Evolutionary conservation across 192 early-diverging fungal species (phyloP), one percentile per base, ranked within the genome.

Genomic region (Cetraspora pellucida): DNA sequence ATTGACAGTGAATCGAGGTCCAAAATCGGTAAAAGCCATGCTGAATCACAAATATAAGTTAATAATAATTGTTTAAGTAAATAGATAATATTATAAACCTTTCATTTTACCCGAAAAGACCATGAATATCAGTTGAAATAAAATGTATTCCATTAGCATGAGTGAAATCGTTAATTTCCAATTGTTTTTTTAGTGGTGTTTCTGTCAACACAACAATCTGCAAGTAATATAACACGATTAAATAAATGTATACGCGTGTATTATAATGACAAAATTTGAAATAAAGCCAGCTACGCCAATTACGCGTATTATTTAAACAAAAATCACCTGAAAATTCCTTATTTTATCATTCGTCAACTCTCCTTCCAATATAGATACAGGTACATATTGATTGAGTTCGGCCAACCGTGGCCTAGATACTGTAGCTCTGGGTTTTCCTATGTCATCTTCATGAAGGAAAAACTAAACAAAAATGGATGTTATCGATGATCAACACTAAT

Each of bases 371-470:
- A 96, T 90, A 63, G 90, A 87, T 7, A 98, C 95, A 10, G 98
- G 98, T 13, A 98, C 97, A 84, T 99, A 99, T 79, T 90, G 88
- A 85, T 99, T 99, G 55, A 99, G 87, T 85, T 99, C 98, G 28
- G 93, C 94, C 43, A 99, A 88, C 54, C 91, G 91, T 54, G 93
- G 89, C 13, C 87, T 87, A 45, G 93, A 85, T 21, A 91, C 93
- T 46, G 83, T 75, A 28, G 91, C 98, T 67, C 95, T 90, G 43
- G 91, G 90, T 81, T 95, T 90, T 70, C 97, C 97, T 74, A 98
- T 79, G 78, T 99, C 96, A 8, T 87, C 90, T 37, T 86, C 79
- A 57, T 82, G 87, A 25, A 99, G 82, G 87, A 94, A 99, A 83
- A 97, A 99, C 95, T 98, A 82, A 21, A 50, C 23, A 47, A 52